Evolutionary conservation across 352 stramenopile species (phyloP), one percentile per base, ranked within the genome.

Genomic region (Blastocystis sp.): DNA sequence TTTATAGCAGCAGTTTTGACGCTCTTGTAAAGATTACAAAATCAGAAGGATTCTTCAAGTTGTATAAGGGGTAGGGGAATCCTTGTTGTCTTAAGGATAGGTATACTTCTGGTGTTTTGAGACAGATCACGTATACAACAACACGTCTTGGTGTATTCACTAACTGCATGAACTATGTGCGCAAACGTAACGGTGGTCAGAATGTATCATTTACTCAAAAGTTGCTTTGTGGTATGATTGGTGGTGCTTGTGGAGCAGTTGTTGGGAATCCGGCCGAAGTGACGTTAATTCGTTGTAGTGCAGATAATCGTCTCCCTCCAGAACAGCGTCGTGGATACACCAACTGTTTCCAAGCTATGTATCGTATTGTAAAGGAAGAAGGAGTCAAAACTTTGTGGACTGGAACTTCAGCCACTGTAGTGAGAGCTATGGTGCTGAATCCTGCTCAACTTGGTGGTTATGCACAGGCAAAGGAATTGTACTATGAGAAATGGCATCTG

Each of bases 181-280:
- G 40, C 9, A 58, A 88, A 24, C 22, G 42, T 4, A 89, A 87
- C 37, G 53, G 59, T 64, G 80, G 73, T 24, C 59, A 87, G 4
- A 89, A 88, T 24, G 57, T 54, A 17, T 42, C 13, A 48, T 89
- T 89, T 68, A 5, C 57, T 17, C 35, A 87, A 57, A 89, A 89
- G 80, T 44, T 87, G 73, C 17, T 56, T 84, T 87, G 66, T 54
- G 80, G 80, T 24, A 87, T 87, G 30, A 88, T 87, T 35, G 80
- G 56, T 27, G 80, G 80, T 40, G 80, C 80, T 11, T 81, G 66
- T n/a, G 80, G 66, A 27, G 80, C 80, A 56, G 64, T 87, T 13
- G 73, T 89, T 33, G 80, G 80, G 7, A 89, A 89, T 51, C 80
- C 80, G 33, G 80, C 80, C 5, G 80, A 89, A 42, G 62, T 89